Conservation (phyloP, 495 filamentous ascomycete species). For the Aspergillus nidulans region DNA sequence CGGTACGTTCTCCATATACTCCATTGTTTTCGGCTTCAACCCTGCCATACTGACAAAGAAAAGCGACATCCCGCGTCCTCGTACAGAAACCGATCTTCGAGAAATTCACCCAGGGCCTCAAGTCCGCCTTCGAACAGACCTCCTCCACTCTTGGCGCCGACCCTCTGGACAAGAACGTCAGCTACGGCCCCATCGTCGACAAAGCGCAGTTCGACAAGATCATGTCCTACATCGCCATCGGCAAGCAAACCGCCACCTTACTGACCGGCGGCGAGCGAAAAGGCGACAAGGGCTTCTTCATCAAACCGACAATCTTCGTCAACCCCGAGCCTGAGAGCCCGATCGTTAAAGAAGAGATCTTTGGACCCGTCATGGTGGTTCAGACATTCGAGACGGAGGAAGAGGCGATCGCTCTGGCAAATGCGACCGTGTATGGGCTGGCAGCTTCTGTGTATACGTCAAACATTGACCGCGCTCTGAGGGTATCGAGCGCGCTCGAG, state of each 20-base stretch:
- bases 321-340: constrained; percentile 24
- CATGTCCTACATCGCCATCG: constrained; percentile 80
- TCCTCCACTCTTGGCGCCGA: background rate
- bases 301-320: constrained; percentile 42
- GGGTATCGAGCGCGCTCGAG: constrained; percentile 41
- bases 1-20: background rate
- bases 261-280: constrained; percentile 5
- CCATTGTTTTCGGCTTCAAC: background rate
- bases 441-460: constrained; percentile 27
- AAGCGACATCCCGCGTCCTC: constrained; percentile 9
- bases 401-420: constrained; percentile 31
- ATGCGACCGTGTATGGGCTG: constrained; percentile 32
- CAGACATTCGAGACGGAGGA: constrained; percentile 34
- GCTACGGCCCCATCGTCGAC: constrained; percentile 52
- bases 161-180: constrained; percentile 1
- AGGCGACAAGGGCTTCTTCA: constrained; percentile 36
- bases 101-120: constrained; percentile 28
- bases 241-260: constrained; percentile 58
- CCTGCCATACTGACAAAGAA: constrained; percentile 12
- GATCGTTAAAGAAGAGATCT: constrained; percentile 38
- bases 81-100: constrained; percentile 56
- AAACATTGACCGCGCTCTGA: constrained; percentile 40
- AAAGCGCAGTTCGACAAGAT: constrained; percentile 55
- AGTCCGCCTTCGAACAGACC: background rate
- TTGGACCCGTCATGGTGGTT: constrained; percentile 38